Percentiles rank a stretch among this genome's conserved stretches.
Evolutionary conservation across 2,329 filamentous ascomycete genomes (phyloP).

Genomic region (Monilinia laxa): DNA sequence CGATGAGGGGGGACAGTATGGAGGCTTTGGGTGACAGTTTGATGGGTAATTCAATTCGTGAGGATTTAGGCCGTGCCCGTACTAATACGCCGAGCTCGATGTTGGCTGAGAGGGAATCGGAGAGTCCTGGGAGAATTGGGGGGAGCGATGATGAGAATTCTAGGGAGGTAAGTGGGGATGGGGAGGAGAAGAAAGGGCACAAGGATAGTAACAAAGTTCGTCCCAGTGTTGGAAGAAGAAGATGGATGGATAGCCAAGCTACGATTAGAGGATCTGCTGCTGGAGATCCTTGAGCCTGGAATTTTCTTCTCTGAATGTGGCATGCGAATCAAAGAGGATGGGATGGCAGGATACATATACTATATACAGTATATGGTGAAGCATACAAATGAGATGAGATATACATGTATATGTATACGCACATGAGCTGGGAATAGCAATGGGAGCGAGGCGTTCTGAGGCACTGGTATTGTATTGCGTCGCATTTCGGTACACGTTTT

Average conservation of each 20-base stretch:
- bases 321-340: not conserved
- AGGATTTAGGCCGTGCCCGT: not conserved
- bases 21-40: not conserved
- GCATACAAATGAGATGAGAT: no score
- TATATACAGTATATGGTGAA: no score
- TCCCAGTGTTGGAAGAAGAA: slow-evolving; percentile 12
- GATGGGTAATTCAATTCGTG: not conserved
- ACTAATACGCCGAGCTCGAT: not conserved
- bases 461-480: no score
- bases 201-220: slow-evolving; percentile 14
- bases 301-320: not conserved
- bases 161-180: slow-evolving; percentile 1
- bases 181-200: slow-evolving; percentile 27
- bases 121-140: not conserved
- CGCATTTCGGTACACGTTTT: no score
- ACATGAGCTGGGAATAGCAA: no score
- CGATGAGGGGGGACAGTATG: not conserved
- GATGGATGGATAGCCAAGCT: slow-evolving; percentile 20
- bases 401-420: no score
- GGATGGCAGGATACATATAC: not conserved
- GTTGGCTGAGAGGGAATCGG: not conserved
- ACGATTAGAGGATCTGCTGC: slow-evolving; percentile 12
- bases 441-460: no score
- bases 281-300: not conserved
- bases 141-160: not conserved